These are phyloP conservation scores for Kandelia obovata DNA, from an alignment of 345 rosid species.

Conservation along the genomic window DNA sequence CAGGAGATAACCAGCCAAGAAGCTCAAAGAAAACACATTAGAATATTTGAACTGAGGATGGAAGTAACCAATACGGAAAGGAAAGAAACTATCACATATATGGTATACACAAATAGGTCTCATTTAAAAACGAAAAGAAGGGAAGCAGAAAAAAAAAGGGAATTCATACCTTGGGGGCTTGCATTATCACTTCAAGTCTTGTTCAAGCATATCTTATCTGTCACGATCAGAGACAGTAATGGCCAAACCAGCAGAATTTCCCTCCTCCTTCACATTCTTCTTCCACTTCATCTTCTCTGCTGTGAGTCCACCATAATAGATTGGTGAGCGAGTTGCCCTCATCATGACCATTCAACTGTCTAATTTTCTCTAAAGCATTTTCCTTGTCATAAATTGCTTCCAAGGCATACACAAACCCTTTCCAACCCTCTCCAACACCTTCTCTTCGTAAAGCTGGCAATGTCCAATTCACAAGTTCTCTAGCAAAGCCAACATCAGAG, in stretches of 20 bases:
- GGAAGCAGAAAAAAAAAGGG: no score
- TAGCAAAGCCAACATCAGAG: conserved; percentile 52
- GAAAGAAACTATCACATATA: no score
- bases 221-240: conserved; percentile 52
- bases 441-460: conserved; percentile 63
- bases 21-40: no score
- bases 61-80: no score
- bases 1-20: no score
- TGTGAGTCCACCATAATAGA: conserved; percentile 90
- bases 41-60: no score
- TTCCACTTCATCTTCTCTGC: conserved; percentile 46
- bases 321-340: conserved; percentile 80
- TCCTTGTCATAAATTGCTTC: conserved; percentile 66
- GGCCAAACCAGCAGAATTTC: conserved; percentile 64
- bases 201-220: background rate
- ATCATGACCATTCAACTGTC: conserved; percentile 49
- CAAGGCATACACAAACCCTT: conserved; percentile 80
- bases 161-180: no score
- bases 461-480: conserved; percentile 80
- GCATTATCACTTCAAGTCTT: background rate
- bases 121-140: no score
- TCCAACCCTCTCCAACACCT: conserved; percentile 88
- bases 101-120: no score
- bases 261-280: conserved; percentile 41
- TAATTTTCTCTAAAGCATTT: conserved; percentile 59